Evolutionary conservation across 306 rosid species (phyloP), one percentile per base, ranked within the genome.

Genomic region (Datisca glomerata): DNA sequence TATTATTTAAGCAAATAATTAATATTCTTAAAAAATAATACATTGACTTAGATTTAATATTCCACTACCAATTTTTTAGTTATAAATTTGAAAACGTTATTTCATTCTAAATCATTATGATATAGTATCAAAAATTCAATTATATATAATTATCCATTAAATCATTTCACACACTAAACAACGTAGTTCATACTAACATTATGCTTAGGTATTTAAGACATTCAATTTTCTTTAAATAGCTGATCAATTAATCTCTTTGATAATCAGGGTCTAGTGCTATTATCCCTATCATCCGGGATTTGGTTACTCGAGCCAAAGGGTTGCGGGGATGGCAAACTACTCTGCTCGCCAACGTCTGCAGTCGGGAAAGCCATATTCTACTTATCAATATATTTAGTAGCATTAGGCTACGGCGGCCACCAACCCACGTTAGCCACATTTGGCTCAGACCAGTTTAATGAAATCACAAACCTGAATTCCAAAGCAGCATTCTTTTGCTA

Each of bases 381-480:
- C 45, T 8, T 78, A 32, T 73, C 86, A 33, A 73, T 73, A 27
- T 78, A 78, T 60, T 69, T 78, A 15, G 40, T 78, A 15, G 86
- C 86, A 9, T 53, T 78, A 2, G 86, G 86, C 24, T 63, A 73
- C 29, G 86, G 81, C 21, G 81, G 81, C 19, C 73, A 73, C 39
- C 81, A 78, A 15, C 86, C 86, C 12, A 73, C 64, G 0, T 41
- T 73, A 7, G 79, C 79, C 20, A 78, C 83, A 13, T 69, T 75
- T 32, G 93, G 85, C 9, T 70, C 85, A 8, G 85, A 76, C 49
- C 93, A 76, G 21, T 80, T 73, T 23, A 81, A 75, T 10, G 81
- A 70, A 27, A 61, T 38, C 3, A 52, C 64, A 37, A 71, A 76
- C n/a, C 27, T 67, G 39, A 29, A 35, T 34, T 72, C 81, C 7